These are phyloP conservation scores for Tinospora cordifolia DNA, from an alignment of 164 flowering plant species.

Conservation along the genomic window DNA sequence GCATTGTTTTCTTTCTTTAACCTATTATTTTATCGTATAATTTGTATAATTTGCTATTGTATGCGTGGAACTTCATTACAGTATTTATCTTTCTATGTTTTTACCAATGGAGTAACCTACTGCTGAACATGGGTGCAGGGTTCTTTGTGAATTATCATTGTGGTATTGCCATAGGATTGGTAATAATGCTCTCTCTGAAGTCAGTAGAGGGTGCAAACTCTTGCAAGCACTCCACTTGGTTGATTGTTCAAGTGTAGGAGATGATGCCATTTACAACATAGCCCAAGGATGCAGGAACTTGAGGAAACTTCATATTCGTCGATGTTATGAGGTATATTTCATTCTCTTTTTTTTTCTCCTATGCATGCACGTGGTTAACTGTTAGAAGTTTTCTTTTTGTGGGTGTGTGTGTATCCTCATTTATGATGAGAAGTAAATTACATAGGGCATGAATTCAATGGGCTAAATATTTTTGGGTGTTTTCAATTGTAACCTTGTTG, in stretches of 20 bases:
- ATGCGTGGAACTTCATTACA: background rate
- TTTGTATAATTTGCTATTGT: background rate
- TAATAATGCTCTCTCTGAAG: slow-evolving; percentile 53
- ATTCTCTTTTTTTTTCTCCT: background rate
- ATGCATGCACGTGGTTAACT: background rate
- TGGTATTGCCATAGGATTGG: slow-evolving; percentile 72
- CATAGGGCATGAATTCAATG: too few species aligned
- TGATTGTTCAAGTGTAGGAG: slow-evolving; percentile 79
- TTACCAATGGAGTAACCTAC: too few species aligned
- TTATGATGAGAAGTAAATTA: background rate
- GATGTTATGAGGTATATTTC: slow-evolving; percentile 73
- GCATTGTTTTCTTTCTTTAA: background rate
- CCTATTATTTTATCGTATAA: background rate
- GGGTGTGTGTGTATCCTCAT: background rate
- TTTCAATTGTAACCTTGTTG: too few species aligned
- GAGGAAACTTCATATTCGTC: slow-evolving; percentile 80
- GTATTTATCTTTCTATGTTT: background rate
- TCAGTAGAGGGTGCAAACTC: slow-evolving; percentile 70
- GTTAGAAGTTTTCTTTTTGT: background rate
- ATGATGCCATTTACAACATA: slow-evolving; percentile 67
- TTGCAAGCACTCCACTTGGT: slow-evolving; percentile 82
- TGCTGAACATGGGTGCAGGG: slow-evolving; percentile 32
- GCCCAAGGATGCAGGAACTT: slow-evolving; percentile 70
- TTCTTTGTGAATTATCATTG: slow-evolving; percentile 63
- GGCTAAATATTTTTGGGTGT: too few species aligned